Conservation (phyloP, 305 asterid species). For the Solanum aculeatissimum region DNA sequence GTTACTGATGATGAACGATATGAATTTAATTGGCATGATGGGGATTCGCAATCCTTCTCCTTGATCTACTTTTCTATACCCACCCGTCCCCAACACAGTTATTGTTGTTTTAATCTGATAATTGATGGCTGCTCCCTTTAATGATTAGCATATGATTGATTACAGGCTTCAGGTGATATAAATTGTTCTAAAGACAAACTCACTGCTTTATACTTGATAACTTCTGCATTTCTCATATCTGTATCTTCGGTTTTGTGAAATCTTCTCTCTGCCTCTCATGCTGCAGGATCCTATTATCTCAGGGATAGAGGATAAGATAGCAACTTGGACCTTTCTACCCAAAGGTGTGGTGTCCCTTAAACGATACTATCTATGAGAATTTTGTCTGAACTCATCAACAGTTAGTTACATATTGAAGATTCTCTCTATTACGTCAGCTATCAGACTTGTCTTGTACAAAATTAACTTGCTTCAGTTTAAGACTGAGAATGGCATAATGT, state of each 20-base stretch:
- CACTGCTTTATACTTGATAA: not conserved
- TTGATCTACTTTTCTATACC: not conserved
- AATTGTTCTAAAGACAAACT: not conserved
- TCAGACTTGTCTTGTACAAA: not conserved
- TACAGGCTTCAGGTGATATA: not conserved
- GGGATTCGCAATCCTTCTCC: not conserved
- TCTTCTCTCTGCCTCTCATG: not conserved
- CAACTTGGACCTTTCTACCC: slow-evolving; percentile 92
- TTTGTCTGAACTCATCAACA: not conserved
- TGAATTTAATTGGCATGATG: not conserved
- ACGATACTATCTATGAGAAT: not conserved
- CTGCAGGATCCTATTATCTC: slow-evolving; percentile 86
- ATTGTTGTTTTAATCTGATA: not conserved
- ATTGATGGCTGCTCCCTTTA: not conserved
- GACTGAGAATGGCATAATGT: not conserved
- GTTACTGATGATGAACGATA: not conserved
- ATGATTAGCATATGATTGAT: not conserved
- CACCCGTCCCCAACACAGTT: not conserved
- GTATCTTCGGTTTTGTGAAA: not conserved
- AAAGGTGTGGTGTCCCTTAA: slow-evolving; percentile 35
- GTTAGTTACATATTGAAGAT: not conserved
- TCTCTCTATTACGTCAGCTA: not conserved
- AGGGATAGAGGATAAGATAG: slow-evolving; percentile 95
- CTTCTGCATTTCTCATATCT: not conserved
- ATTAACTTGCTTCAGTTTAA: not conserved